These are phyloP conservation scores for Heliocybe sulcata DNA, from an alignment of 1,284 basidiomycete genomes.

Conservation along the genomic window DNA sequence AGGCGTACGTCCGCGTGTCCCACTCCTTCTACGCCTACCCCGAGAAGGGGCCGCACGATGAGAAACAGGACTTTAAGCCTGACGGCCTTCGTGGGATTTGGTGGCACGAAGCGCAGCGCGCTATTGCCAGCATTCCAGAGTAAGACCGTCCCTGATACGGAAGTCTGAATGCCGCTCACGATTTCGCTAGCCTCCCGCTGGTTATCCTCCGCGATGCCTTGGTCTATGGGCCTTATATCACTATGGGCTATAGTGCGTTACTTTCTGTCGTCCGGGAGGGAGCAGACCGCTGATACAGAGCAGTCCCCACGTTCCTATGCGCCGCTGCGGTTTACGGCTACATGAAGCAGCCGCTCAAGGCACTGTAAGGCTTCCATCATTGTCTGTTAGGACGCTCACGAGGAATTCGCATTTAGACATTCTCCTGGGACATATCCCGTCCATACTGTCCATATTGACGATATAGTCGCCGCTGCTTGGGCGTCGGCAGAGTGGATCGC, in stretches of 20 bases:
- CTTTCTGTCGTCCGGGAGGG: conserved; percentile 5
- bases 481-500: conserved; percentile 72
- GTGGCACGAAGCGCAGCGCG: conserved; percentile 86
- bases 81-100: conserved; percentile 69
- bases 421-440: conserved; percentile 74
- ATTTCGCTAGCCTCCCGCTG: conserved; percentile 60
- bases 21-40: conserved; percentile 80
- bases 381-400: conserved; percentile 3
- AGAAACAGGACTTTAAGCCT: conserved; percentile 74
- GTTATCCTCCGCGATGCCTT: conserved; percentile 70
- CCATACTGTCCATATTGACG: conserved; percentile 74
- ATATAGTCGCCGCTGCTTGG: conserved; percentile 72
- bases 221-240: conserved; percentile 70
- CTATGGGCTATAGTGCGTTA: conserved; percentile 55
- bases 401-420: conserved; percentile 40
- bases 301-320: conserved; percentile 60
- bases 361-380: conserved; percentile 43
- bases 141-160: conserved; percentile 24
- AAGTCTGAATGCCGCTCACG: conserved; percentile 1
- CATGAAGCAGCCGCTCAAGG: conserved; percentile 83
- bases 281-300: not conserved
- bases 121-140: conserved; percentile 68
- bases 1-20: conserved; percentile 75
- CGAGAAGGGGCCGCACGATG: conserved; percentile 57
- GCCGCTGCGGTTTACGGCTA: conserved; percentile 82